Percentiles rank a stretch among this genome's conserved stretches.
Evolutionary conservation across 1,284 basidiomycete genomes (phyloP).

Genomic region (Serendipita sp.): DNA sequence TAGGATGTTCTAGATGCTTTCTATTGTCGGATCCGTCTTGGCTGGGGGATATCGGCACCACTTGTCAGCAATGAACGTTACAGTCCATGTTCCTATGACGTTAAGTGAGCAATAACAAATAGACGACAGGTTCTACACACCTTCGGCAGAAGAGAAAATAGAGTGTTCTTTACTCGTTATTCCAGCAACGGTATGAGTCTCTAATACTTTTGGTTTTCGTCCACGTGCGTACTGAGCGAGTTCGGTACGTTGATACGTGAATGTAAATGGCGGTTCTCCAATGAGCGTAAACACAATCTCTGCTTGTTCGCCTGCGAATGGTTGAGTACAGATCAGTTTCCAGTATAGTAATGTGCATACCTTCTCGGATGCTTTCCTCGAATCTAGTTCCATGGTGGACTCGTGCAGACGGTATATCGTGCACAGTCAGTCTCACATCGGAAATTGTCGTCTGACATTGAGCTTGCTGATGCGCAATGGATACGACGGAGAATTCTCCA

Average conservation of each 20-base stretch:
- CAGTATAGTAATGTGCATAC: constrained; percentile 14
- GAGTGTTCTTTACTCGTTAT: constrained; percentile 68
- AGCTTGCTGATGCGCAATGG: constrained; percentile 82
- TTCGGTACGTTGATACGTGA: constrained; percentile 80
- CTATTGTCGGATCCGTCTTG: constrained; percentile 26
- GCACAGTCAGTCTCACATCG: constrained; percentile 65
- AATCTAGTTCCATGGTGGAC: constrained; percentile 73
- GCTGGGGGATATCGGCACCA: constrained; percentile 68
- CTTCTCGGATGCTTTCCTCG: constrained; percentile 81
- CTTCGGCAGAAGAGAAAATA: constrained; percentile 78
- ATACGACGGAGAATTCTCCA: constrained; percentile 70
- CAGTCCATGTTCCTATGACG: constrained; percentile 68
- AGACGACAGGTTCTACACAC: constrained; percentile 26
- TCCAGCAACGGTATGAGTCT: constrained; percentile 78
- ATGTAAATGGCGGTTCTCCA: constrained; percentile 89
- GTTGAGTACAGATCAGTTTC: constrained; percentile 8
- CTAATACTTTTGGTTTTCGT: constrained; percentile 58
- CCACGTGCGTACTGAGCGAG: constrained; percentile 38
- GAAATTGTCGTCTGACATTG: constrained; percentile 70
- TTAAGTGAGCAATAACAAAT: constrained; percentile 13
- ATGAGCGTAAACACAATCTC: constrained; percentile 81
- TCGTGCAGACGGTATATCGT: constrained; percentile 73
- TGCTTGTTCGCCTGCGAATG: constrained; percentile 62
- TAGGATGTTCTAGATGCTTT: constrained; percentile 16
- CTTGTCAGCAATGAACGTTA: constrained; percentile 77